Percentiles rank a stretch among this genome's conserved stretches.
Evolutionary conservation across 208 protist species (phyloP).

Genomic region (Phytomonas sp.): DNA sequence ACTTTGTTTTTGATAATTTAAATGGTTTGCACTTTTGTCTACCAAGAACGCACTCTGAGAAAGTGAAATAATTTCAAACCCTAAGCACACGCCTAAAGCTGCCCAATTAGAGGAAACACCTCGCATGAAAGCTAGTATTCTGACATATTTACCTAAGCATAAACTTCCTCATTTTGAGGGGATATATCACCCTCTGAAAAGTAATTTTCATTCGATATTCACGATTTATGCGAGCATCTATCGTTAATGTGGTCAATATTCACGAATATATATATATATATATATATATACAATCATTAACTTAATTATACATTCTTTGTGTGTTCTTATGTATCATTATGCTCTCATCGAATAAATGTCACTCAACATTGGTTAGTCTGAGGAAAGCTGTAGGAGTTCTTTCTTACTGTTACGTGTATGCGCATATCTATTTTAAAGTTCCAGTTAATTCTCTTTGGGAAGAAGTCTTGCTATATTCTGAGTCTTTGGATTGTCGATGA

Average conservation of each 20-base stretch:
- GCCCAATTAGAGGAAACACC: background rate
- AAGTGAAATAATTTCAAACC: background rate
- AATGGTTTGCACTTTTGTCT: background rate
- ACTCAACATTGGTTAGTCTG: background rate
- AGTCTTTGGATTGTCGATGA: conserved; percentile 20
- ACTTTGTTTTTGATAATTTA: conserved; percentile 13
- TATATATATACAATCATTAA: background rate
- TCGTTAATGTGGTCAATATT: conserved; percentile 9
- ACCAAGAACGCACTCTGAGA: background rate
- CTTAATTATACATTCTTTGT: background rate
- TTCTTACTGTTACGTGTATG: background rate
- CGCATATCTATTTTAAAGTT: background rate
- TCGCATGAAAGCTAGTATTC: background rate
- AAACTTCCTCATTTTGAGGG: background rate
- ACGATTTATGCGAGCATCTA: background rate
- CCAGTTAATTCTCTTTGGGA: background rate
- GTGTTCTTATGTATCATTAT: background rate
- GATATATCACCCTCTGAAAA: background rate
- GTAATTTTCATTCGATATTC: background rate
- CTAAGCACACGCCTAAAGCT: background rate
- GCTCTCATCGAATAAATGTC: background rate
- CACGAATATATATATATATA: background rate
- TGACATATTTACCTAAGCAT: too few species aligned
- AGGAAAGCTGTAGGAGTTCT: background rate
- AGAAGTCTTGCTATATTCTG: conserved; percentile 15